Base-by-base conservation (phyloP, 2,329 filamentous ascomycete genomes). In the Aphanocladium album region DNA sequence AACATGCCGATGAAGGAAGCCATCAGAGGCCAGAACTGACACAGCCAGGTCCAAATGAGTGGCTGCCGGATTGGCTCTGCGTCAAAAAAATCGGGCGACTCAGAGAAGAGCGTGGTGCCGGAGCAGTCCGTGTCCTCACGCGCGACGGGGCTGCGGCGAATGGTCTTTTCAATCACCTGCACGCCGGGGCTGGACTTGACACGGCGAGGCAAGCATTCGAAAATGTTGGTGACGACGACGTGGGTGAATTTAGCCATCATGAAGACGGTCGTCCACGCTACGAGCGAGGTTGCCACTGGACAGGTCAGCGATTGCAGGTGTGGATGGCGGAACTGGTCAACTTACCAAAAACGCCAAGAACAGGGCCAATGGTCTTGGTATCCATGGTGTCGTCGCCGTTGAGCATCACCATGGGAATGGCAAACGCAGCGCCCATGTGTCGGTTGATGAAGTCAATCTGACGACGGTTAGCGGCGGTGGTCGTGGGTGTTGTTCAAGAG, bases 391-490 rank as follows among this genome's bases (percentile, higher is more conserved):
- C 62, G 2, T 68, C 66, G n/a, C 70, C 66, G 43, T 76, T 74
- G 16, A 82, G 73, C 71, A 78, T 77, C 1, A 81, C 69, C 2
- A 83, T 74, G 0, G 81, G 80, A 2, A 82, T 73, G 0, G 78
- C 76, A 64, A 83, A 83, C 3, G 78, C 80, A 6, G 82, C 67
- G 0, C 80, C 80, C 64, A 83, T 76, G 66, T 83, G 78, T 2
- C 74, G 69, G 63, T 83, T 83, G 57, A 83, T 73, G 11, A 82
- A 74, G 52, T 82, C 75, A 23, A 80, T 73, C 79, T 83, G 54
- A 2, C 5, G 4, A 19, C 53, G 1, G 41, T 61, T 67, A 51
- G 52, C 43, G 21, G 5, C 30, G 25, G 19, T 43, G 12, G 45
- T 25, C 9, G n/a, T 21, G 16, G 19, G 46, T n/a, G n/a, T n/a